Percentiles rank a stretch among this genome's conserved stretches.
phyloP scores from a whole-genome alignment of 2,329 filamentous ascomycete species.

The Sporothrix brasiliensis region DNA sequence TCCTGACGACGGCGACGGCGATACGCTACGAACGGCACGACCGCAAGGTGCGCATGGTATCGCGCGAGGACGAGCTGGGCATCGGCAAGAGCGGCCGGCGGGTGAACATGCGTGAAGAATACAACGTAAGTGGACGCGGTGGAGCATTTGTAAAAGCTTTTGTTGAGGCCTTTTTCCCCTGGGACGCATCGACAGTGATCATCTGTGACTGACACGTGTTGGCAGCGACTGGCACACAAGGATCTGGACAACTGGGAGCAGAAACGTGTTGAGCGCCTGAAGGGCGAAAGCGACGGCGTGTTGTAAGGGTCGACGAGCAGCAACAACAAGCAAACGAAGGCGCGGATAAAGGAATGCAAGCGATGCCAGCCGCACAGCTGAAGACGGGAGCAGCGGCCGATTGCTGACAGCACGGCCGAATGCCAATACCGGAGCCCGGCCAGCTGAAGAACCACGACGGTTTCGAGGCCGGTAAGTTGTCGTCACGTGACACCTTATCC shows the following conservation, averaged over 20 bases:
- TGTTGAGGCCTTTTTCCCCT: background rate
- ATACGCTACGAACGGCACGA: constrained; percentile 93
- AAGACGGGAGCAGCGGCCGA: background rate
- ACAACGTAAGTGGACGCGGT: constrained; percentile 64
- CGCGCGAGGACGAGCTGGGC: constrained; percentile 81
- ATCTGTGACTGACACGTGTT: background rate
- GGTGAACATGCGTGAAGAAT: constrained; percentile 82
- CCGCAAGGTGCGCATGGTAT: constrained; percentile 81
- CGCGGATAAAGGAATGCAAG: background rate
- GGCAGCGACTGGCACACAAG: constrained; percentile 78
- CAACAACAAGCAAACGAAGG: background rate
- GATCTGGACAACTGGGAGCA: constrained; percentile 97
- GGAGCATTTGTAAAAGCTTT: too few species aligned
- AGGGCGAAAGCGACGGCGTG: constrained; percentile 86
- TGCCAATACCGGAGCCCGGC: background rate
- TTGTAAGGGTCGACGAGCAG: constrained; percentile 49
- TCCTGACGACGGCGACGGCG: constrained; percentile 90
- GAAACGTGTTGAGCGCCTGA: constrained; percentile 85
- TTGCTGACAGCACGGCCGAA: background rate
- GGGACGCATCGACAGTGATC: background rate
- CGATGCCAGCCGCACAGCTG: too few species aligned
- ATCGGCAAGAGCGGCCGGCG: constrained; percentile 71
- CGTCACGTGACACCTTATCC: background rate
- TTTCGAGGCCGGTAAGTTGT: background rate
- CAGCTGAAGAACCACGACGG: background rate